Conservation (phyloP, 257 asterid species). For the Craterostigma plantagineum region DNA sequence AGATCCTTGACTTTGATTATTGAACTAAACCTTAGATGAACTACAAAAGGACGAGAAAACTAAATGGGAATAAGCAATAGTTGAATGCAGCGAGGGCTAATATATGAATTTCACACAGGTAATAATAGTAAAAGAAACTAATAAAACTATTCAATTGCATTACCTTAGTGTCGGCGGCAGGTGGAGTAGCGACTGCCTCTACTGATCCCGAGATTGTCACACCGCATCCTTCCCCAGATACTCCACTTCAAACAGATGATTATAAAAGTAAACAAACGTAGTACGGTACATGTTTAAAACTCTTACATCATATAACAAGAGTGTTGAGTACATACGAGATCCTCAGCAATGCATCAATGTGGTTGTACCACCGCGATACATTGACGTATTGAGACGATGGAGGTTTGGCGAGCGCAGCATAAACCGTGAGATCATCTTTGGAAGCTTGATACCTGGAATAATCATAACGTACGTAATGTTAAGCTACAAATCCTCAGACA, state of each 20-base stretch:
- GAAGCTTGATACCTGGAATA: constrained; percentile 54
- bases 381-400: constrained; percentile 39
- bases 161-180: constrained; percentile 39
- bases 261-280: background rate
- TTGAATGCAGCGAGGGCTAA: no score
- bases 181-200: constrained; percentile 38
- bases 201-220: constrained; percentile 42
- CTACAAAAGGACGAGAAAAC: background rate
- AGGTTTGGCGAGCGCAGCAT: constrained; percentile 24
- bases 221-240: constrained; percentile 55
- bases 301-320: background rate
- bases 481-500: no score
- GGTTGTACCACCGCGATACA: constrained; percentile 33
- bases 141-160: constrained; percentile 6
- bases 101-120: background rate
- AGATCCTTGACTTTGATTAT: background rate
- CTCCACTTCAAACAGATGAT: constrained; percentile 43
- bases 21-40: background rate
- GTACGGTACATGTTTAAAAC: background rate
- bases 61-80: no score
- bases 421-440: constrained; percentile 51
- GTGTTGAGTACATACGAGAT: constrained; percentile 15
- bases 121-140: background rate
- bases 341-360: constrained; percentile 29
- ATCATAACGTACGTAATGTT: background rate